Evolutionary conservation across 306 rosid genomes (phyloP).

Genomic region (Vigna radiata): DNA sequence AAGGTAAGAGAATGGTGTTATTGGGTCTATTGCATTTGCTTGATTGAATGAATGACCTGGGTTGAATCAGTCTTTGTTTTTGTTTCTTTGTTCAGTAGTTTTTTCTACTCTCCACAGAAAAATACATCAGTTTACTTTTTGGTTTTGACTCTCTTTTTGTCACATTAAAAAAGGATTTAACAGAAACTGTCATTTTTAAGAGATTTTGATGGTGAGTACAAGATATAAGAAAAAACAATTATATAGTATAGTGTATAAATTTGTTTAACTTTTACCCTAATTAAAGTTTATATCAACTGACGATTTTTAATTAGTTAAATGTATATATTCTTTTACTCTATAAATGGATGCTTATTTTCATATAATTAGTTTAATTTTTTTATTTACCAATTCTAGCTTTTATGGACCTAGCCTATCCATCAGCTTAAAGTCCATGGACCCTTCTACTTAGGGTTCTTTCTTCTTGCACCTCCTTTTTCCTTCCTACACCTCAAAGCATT

Average conservation of each 20-base stretch:
- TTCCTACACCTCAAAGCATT: too few species aligned
- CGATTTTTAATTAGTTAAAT: too few species aligned
- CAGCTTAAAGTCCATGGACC: background rate
- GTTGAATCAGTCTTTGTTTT: background rate
- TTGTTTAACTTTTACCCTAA: too few species aligned
- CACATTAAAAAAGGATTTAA: background rate
- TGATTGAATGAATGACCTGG: background rate
- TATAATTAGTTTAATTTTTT: too few species aligned
- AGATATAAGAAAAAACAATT: too few species aligned
- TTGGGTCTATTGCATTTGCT: background rate
- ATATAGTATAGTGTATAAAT: too few species aligned
- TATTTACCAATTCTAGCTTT: background rate
- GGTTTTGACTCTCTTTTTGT: background rate
- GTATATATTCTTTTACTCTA: too few species aligned
- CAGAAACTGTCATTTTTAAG: background rate
- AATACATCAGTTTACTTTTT: background rate
- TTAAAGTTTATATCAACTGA: too few species aligned
- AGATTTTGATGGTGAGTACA: too few species aligned
- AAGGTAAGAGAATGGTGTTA: background rate
- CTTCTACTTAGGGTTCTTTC: background rate
- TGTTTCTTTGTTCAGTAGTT: conserved; percentile 1
- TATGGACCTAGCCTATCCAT: background rate
- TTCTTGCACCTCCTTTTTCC: too few species aligned
- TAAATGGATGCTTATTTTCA: too few species aligned
- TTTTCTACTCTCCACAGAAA: background rate